These are phyloP conservation scores for Trichophyton simii DNA, from an alignment of 2,329 filamentous ascomycete species.

Conservation along the genomic window DNA sequence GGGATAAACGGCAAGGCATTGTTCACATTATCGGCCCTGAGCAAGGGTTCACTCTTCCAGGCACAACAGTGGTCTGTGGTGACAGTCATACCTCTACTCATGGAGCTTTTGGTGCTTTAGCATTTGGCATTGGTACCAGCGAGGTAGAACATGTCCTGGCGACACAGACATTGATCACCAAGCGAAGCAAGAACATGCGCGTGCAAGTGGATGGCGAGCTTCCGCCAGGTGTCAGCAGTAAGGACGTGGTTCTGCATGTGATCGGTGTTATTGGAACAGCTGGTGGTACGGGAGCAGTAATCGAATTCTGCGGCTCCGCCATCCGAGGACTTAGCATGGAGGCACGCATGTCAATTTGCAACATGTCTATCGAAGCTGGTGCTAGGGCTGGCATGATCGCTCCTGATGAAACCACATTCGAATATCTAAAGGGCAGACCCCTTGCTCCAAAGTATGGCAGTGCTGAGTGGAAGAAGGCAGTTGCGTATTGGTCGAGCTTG, in stretches of 20 bases:
- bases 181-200: constrained; percentile 96
- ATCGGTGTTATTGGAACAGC: constrained; percentile 93
- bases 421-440: constrained; percentile 85
- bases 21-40: constrained; percentile 97
- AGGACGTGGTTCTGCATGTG: constrained; percentile 84
- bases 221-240: constrained; percentile 82
- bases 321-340: constrained; percentile 88
- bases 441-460: constrained; percentile 75
- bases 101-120: constrained; percentile 86
- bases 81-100: constrained; percentile 98
- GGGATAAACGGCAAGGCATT: constrained; percentile 93
- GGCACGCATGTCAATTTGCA: constrained; percentile 97
- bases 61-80: constrained; percentile 92
- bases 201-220: constrained; percentile 89
- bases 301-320: constrained; percentile 93
- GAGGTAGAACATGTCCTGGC: constrained; percentile 98
- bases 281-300: constrained; percentile 84
- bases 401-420: constrained; percentile 84
- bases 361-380: constrained; percentile 97
- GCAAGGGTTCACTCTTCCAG: constrained; percentile 95
- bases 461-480: constrained; percentile 77
- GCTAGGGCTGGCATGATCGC: constrained; percentile 94
- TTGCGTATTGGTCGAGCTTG: constrained; percentile 76
- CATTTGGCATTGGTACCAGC: constrained; percentile 94
- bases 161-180: constrained; percentile 88